These are phyloP conservation scores for Monilinia vaccinii-corymbosi DNA, from an alignment of 2,329 filamentous ascomycete species.

Conservation along the genomic window DNA sequence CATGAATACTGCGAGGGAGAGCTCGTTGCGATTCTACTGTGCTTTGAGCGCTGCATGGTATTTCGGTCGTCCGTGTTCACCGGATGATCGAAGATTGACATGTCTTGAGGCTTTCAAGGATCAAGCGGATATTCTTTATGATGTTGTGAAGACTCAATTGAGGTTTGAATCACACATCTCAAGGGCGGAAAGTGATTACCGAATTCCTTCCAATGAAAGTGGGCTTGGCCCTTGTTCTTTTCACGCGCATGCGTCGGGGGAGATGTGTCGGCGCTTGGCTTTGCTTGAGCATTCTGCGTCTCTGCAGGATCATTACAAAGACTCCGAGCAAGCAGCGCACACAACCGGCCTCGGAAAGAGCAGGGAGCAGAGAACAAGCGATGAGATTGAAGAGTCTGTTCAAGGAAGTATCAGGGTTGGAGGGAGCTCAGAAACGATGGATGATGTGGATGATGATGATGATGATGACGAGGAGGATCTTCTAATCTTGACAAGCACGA, in stretches of 20 bases:
- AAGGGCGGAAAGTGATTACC: not conserved
- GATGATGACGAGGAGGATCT: not conserved
- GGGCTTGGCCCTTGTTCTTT: slow-evolving; percentile 1
- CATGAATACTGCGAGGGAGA: not conserved
- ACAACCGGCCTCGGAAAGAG: not conserved
- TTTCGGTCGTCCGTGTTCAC: not conserved
- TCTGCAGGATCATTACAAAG: too few species aligned
- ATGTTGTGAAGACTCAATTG: not conserved
- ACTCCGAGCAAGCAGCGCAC: too few species aligned
- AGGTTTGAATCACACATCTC: not conserved
- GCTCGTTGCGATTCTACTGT: not conserved
- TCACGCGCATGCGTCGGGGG: not conserved
- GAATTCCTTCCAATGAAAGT: not conserved
- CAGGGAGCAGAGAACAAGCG: not conserved
- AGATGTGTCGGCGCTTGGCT: not conserved
- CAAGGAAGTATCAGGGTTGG: not conserved
- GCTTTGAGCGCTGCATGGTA: slow-evolving; percentile 2
- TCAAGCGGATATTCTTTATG: slow-evolving; percentile 3
- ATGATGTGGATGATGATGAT: not conserved
- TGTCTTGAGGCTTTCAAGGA: not conserved
- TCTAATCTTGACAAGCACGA: not conserved
- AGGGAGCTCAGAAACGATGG: not conserved
- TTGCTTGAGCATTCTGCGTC: not conserved
- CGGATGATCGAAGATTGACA: not conserved
- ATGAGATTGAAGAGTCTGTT: not conserved